Conservation (phyloP, 441 rosid species). For the Croton setiger region DNA sequence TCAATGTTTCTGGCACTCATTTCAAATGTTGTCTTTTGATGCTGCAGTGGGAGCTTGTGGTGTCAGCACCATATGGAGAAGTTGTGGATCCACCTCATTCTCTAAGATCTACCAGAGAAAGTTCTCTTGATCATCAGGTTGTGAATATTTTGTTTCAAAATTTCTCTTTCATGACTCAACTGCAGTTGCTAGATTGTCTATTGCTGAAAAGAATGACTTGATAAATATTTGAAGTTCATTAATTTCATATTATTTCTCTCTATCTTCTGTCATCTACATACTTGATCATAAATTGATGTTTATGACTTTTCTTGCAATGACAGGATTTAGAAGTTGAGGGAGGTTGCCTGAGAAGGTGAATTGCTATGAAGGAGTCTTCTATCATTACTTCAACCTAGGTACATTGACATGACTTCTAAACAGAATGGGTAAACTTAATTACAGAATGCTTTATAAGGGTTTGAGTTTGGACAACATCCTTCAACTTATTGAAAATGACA, state of each 20-base stretch:
- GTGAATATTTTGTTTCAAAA: constrained; percentile 12
- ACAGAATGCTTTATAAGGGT: background rate
- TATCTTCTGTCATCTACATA: background rate
- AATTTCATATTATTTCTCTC: constrained; percentile 1
- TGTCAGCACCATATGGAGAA: constrained; percentile 66
- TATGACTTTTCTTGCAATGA: constrained; percentile 21
- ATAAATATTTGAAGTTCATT: background rate
- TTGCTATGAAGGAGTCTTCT: constrained; percentile 82
- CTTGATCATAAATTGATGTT: constrained; percentile 5
- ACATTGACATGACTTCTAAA: constrained; percentile 11
- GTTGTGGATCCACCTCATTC: constrained; percentile 75
- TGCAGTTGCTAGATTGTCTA: constrained; percentile 8
- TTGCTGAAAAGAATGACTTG: background rate
- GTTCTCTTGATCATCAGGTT: constrained; percentile 59
- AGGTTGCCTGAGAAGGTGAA: constrained; percentile 47
- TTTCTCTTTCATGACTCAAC: constrained; percentile 5
- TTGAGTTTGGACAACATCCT: background rate
- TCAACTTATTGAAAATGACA: background rate
- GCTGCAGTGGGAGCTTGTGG: constrained; percentile 69
- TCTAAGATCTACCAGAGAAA: constrained; percentile 53
- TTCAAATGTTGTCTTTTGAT: constrained; percentile 13
- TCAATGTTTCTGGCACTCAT: constrained; percentile 1
- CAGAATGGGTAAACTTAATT: background rate
- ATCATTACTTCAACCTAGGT: constrained; percentile 92
- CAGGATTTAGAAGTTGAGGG: constrained; percentile 70